Percentiles rank a stretch among this genome's conserved stretches.
phyloP scores from a whole-genome alignment of 768 basidiomycete genomes.

The Botryobasidium botryosum region DNA sequence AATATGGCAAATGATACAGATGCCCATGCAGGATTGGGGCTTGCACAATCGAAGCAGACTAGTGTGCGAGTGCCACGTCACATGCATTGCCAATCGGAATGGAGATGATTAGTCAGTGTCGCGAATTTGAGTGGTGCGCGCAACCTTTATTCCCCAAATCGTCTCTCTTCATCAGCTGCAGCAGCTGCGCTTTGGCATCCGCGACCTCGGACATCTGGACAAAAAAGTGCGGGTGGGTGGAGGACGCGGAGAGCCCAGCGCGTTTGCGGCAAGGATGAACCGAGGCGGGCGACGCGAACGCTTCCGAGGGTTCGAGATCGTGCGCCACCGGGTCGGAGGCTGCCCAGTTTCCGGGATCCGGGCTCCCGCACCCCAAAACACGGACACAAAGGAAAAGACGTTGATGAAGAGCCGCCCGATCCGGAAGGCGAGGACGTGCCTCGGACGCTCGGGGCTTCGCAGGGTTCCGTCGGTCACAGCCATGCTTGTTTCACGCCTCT shows the following conservation, averaged over 20 bases:
- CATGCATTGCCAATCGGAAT: neutral
- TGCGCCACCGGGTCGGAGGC: too few relatives aligned
- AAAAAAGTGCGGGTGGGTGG: neutral
- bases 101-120: neutral
- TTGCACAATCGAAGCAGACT: constrained; percentile 64
- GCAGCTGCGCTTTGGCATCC: constrained; percentile 53
- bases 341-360: too few relatives aligned
- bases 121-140: too few relatives aligned
- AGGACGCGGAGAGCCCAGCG: neutral
- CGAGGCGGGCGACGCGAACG: too few relatives aligned
- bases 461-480: too few relatives aligned
- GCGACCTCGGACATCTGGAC: constrained; percentile 35
- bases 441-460: too few relatives aligned
- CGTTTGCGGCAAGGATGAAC: neutral
- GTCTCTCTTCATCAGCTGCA: constrained; percentile 55
- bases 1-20: constrained; percentile 41
- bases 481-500: too few relatives aligned
- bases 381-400: too few relatives aligned
- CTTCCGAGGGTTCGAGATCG: too few relatives aligned
- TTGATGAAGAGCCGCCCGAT: too few relatives aligned
- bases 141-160: constrained; percentile 62
- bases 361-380: too few relatives aligned
- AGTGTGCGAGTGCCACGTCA: neutral
- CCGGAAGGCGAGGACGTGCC: too few relatives aligned
- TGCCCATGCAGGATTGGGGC: constrained; percentile 93